phyloP scores from a whole-genome alignment of 805 yeast genomes.

The Hanseniaspora mollemarum region DNA sequence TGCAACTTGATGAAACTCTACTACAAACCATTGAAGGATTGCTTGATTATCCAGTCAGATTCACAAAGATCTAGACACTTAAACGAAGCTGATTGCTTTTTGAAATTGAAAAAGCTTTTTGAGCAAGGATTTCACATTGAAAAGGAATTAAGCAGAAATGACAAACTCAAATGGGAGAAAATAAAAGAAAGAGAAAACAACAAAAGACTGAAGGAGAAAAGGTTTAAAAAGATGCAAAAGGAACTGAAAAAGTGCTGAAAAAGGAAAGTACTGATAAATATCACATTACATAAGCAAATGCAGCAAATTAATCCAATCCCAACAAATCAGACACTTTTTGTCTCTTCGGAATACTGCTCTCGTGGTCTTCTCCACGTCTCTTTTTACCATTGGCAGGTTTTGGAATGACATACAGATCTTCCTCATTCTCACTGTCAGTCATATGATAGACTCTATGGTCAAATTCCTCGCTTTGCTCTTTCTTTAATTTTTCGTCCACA shows the following conservation, averaged over 20 bases:
- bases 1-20: conserved; percentile 16
- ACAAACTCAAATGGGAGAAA: conserved; percentile 42
- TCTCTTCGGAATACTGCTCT: conserved; percentile 2
- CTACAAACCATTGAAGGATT: conserved; percentile 30
- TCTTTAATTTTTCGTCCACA: conserved; percentile 11
- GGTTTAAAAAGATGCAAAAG: conserved; percentile 29
- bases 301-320: conserved; percentile 1
- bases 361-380: conserved; percentile 17
- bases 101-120: conserved; percentile 46
- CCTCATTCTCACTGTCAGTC: conserved; percentile 20
- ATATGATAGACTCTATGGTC: conserved; percentile 25
- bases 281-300: too few species aligned
- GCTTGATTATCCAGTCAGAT: conserved; percentile 52
- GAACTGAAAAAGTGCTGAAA: conserved; percentile 24
- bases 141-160: conserved; percentile 37
- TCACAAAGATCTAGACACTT: conserved; percentile 44
- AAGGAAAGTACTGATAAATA: conserved; percentile 23
- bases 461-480: conserved; percentile 25
- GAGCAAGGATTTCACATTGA: conserved; percentile 38
- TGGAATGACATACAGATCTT: conserved; percentile 19
- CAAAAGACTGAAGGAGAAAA: conserved; percentile 31
- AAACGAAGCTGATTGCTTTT: conserved; percentile 48
- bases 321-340: conserved; percentile 16
- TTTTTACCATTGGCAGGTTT: conserved; percentile 18
- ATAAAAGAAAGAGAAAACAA: conserved; percentile 29